phyloP scores from a whole-genome alignment of 2,329 filamentous ascomycete species.

The Dryadomyces quercus-mongolicae region DNA sequence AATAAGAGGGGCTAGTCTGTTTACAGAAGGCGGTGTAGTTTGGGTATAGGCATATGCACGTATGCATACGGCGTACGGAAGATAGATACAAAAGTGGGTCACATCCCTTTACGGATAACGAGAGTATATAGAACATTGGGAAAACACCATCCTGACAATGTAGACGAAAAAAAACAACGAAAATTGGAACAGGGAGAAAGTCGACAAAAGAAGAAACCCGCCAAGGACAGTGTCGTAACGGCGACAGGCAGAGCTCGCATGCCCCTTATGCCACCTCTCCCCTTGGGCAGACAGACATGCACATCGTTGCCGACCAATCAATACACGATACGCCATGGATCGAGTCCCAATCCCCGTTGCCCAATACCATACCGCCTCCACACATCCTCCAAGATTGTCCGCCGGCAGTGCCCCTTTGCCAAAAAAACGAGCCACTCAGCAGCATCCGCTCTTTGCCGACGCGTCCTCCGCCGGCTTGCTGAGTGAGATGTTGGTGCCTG shows the following conservation, averaged over 20 bases:
- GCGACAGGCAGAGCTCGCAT: neutral
- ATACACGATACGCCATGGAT: constrained; percentile 8
- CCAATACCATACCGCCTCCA: constrained; percentile 2
- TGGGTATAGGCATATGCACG: neutral
- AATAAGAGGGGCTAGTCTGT: neutral
- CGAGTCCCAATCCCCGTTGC: constrained; percentile 6
- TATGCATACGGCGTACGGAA: no score
- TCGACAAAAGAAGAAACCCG: constrained; percentile 1
- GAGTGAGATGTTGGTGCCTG: constrained; percentile 74
- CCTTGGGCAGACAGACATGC: constrained; percentile 2
- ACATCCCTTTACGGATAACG: neutral
- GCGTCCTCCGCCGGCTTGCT: constrained; percentile 70
- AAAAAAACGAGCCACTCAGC: constrained; percentile 35
- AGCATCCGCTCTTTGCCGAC: constrained; percentile 69
- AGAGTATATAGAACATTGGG: neutral
- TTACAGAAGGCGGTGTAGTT: constrained; percentile 6
- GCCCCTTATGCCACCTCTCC: neutral
- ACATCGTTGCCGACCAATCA: constrained; percentile 4
- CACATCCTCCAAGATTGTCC: neutral
- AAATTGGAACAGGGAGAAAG: neutral
- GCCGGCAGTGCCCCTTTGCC: neutral
- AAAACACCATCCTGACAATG: constrained; percentile 1
- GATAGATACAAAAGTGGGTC: no score
- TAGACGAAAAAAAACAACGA: neutral
- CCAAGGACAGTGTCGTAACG: neutral